phyloP scores from a whole-genome alignment of 1,284 basidiomycete genomes.

The Bondarzewia mesenterica region DNA sequence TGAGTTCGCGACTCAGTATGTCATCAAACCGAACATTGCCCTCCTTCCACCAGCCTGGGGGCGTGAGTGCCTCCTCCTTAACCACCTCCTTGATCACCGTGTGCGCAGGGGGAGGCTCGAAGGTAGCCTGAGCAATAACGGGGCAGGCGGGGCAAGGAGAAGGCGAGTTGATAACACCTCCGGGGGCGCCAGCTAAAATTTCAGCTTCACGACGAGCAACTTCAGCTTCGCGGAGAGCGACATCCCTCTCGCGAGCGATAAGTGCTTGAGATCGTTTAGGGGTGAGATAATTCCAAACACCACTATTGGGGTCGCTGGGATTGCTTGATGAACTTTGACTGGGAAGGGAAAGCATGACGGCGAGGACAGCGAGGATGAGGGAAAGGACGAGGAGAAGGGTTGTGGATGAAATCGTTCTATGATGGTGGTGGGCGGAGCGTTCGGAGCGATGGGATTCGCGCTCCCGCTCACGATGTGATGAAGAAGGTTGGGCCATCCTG shows the following conservation, averaged over 20 bases:
- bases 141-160: constrained; percentile 50
- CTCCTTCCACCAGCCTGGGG: constrained; percentile 65
- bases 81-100: constrained; percentile 80
- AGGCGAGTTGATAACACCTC: constrained; percentile 56
- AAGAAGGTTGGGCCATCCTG: constrained; percentile 82
- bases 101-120: constrained; percentile 46
- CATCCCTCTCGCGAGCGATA: constrained; percentile 64
- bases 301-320: constrained; percentile 36
- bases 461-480: constrained; percentile 53
- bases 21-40: constrained; percentile 64
- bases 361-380: constrained; percentile 72
- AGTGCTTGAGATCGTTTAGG: constrained; percentile 75
- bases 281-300: constrained; percentile 62
- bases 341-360: constrained; percentile 79
- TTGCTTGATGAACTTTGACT: constrained; percentile 16
- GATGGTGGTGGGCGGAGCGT: constrained; percentile 62
- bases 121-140: constrained; percentile 41
- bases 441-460: constrained; percentile 12
- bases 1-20: constrained; percentile 71
- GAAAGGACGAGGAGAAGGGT: constrained; percentile 78
- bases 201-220: constrained; percentile 81
- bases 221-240: constrained; percentile 73
- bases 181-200: constrained; percentile 68
- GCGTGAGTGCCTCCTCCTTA: constrained; percentile 67
- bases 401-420: constrained; percentile 80